Percentiles rank a stretch among this genome's conserved stretches.
Evolutionary conservation across 164 flowering plant genomes (phyloP).

Genomic region (Umbilicus rupestris): DNA sequence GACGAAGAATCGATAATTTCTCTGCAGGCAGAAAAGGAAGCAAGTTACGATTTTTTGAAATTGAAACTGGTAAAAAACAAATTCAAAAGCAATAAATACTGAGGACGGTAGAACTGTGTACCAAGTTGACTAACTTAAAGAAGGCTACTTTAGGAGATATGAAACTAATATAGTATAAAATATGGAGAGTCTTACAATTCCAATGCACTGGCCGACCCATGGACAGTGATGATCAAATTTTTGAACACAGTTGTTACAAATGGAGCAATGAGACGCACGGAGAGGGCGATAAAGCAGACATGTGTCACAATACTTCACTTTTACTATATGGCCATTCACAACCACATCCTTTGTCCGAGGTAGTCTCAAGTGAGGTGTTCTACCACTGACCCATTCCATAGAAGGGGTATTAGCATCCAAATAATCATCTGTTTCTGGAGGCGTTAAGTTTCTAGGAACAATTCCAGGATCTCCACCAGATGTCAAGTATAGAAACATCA

Average conservation of each 20-base stretch:
- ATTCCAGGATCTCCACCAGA: conserved; percentile 94
- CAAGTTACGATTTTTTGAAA: conserved; percentile 9
- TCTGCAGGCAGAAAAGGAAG: conserved; percentile 43
- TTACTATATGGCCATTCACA: conserved; percentile 60
- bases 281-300: conserved; percentile 85
- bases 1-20: conserved; percentile 80
- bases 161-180: not conserved
- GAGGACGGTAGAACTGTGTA: not conserved
- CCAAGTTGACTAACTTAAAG: not conserved
- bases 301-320: conserved; percentile 84
- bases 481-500: conserved; percentile 65
- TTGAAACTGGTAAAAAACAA: not conserved
- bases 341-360: conserved; percentile 64
- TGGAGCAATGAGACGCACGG: conserved; percentile 89
- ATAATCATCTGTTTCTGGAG: conserved; percentile 64
- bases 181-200: conserved; percentile 46
- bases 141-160: not conserved
- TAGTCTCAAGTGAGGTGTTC: conserved; percentile 45
- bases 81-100: not conserved
- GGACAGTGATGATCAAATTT: conserved; percentile 96
- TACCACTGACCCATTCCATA: conserved; percentile 69
- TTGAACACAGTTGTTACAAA: conserved; percentile 95
- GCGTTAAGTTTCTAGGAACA: conserved; percentile 57
- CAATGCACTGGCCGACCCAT: conserved; percentile 98
- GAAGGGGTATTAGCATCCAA: conserved; percentile 46